Evolutionary conservation across 2,329 filamentous ascomycete species (phyloP).

Genomic region (Cryphonectria naterciae): DNA sequence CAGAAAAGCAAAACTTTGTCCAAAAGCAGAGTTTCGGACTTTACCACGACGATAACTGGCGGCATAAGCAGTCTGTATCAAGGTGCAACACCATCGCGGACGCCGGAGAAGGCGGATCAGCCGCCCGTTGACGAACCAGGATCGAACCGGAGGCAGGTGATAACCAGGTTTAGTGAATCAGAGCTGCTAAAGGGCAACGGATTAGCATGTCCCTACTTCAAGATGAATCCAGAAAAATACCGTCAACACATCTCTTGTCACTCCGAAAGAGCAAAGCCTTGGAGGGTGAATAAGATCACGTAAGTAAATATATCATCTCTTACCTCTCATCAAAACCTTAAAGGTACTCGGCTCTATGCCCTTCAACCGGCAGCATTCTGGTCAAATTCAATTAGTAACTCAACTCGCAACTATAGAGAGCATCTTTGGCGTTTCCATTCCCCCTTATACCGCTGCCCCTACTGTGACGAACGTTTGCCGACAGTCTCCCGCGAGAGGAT

Average conservation of each 20-base stretch:
- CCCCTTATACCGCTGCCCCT: neutral
- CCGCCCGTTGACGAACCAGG: neutral
- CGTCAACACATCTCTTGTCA: neutral
- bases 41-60: neutral
- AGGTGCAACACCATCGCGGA: neutral
- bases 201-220: constrained; percentile 9
- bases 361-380: neutral
- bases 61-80: neutral
- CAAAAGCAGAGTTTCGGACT: neutral
- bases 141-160: neutral
- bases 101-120: too few species aligned
- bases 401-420: neutral
- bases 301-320: neutral
- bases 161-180: neutral
- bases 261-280: neutral
- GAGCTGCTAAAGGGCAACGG: neutral
- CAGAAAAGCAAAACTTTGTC: too few species aligned
- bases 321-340: neutral
- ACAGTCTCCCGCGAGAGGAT: too few species aligned
- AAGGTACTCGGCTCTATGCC: too few species aligned
- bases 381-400: neutral
- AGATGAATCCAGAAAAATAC: neutral
- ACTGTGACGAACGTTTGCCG: neutral
- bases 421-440: constrained; percentile 3
- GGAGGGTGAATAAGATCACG: neutral